Evolutionary conservation across 352 stramenopile genomes (phyloP).

Genomic region (Globisporangium paddicum): DNA sequence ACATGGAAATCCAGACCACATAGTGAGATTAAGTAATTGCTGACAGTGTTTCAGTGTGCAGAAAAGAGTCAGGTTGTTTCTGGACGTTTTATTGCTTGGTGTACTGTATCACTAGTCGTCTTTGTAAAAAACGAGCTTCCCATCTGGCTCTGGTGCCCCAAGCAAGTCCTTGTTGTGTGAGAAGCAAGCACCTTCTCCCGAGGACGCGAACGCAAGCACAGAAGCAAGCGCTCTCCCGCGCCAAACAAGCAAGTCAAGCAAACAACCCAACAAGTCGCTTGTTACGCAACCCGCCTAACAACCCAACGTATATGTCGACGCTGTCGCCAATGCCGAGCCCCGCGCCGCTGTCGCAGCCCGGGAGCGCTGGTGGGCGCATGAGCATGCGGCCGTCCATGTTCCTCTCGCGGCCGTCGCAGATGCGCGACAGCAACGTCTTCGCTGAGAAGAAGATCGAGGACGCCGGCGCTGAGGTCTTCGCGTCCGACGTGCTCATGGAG

Average conservation of each 20-base stretch:
- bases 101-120: too few relatives aligned
- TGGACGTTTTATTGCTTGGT: too few relatives aligned
- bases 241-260: not conserved
- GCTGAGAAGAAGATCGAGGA: constrained; percentile 54
- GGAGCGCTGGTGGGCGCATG: constrained; percentile 12
- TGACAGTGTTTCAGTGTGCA: too few relatives aligned
- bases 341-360: not conserved
- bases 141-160: not conserved
- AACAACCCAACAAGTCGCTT: not conserved
- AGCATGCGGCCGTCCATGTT: constrained; percentile 28
- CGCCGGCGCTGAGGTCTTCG: constrained; percentile 47
- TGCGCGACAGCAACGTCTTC: constrained; percentile 63
- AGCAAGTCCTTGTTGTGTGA: too few relatives aligned
- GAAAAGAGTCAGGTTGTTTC: too few relatives aligned
- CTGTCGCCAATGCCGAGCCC: not conserved
- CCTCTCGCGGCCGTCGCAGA: constrained; percentile 42
- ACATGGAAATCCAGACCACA: too few relatives aligned
- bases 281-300: not conserved
- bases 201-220: not conserved
- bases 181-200: not conserved
- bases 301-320: not conserved
- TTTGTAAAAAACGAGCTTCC: too few relatives aligned
- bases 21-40: too few relatives aligned
- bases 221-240: not conserved
- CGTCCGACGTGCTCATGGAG: constrained; percentile 68